Evolutionary conservation across 805 yeast genomes (phyloP).

Genomic region (Barnettozyma sp.): DNA sequence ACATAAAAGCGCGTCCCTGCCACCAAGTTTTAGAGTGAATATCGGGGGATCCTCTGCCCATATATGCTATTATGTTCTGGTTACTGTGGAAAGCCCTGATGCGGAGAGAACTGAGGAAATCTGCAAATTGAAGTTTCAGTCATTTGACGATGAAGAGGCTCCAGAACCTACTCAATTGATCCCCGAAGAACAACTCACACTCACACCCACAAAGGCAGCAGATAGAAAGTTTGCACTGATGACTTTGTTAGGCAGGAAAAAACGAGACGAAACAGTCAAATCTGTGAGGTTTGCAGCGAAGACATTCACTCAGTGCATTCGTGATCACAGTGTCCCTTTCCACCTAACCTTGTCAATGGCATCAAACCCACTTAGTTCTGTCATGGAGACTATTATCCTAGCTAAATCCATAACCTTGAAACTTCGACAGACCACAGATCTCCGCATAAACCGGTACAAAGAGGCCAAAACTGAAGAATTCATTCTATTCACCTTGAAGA

Average conservation of each 20-base stretch:
- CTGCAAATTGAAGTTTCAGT: background rate
- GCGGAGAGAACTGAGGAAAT: background rate
- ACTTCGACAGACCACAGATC: constrained; percentile 1
- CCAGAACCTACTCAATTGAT: background rate
- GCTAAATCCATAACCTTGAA: background rate
- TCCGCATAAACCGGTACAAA: background rate
- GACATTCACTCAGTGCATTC: background rate
- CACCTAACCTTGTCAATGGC: background rate
- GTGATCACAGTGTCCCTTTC: background rate
- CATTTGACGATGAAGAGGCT: background rate
- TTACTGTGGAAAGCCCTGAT: background rate
- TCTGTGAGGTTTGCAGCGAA: background rate
- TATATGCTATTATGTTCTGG: background rate
- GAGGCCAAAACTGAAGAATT: background rate
- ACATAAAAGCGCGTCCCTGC: background rate
- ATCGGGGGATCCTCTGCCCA: background rate
- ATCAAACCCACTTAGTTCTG: background rate
- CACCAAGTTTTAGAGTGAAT: background rate
- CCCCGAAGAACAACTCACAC: background rate
- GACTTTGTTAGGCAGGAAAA: background rate
- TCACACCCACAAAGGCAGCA: too few relatives aligned
- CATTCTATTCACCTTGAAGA: background rate
- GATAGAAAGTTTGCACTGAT: background rate
- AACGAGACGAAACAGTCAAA: background rate
- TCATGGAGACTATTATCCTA: background rate